phyloP scores from a whole-genome alignment of 116 monocot species.

The Trichopus zeylanicus region DNA sequence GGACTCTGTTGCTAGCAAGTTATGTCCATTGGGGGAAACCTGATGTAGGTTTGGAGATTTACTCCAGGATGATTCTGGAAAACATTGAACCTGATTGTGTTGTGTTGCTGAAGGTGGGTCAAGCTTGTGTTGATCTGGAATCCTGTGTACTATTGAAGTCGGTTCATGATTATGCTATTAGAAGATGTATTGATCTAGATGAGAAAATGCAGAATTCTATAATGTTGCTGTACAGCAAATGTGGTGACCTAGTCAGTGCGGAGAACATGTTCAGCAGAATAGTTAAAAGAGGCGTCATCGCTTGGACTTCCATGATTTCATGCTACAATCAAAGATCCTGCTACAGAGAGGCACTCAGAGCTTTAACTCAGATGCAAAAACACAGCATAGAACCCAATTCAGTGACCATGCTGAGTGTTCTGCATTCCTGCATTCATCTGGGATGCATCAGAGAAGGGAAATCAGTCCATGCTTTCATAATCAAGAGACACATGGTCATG shows the following conservation, averaged over 20 bases:
- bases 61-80: constrained; percentile 8
- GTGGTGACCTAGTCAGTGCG: constrained; percentile 2
- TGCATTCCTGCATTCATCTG: background rate
- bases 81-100: constrained; percentile 10
- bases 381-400: constrained; percentile 1
- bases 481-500: background rate
- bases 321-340: constrained; percentile 5
- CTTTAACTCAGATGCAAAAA: constrained; percentile 1
- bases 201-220: constrained; percentile 6
- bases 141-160: constrained; percentile 7
- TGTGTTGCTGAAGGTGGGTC: background rate
- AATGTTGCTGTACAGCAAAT: constrained; percentile 11
- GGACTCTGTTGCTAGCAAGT: constrained; percentile 13
- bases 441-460: constrained; percentile 8
- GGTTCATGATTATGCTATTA: constrained; percentile 14
- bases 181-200: background rate
- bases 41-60: constrained; percentile 3
- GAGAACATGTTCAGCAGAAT: constrained; percentile 6
- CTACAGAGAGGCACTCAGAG: constrained; percentile 1
- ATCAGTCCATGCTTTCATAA: constrained; percentile 5
- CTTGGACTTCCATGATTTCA: constrained; percentile 15
- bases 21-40: constrained; percentile 3
- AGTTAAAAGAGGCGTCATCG: background rate
- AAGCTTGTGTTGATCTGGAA: constrained; percentile 19
- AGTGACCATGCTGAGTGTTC: background rate